A percentile compares a stretch with the other conserved stretches of the same genome.
Evolutionary conservation across 139 green algal genomes (phyloP).

Genomic region (Spirogloea muscicola): DNA sequence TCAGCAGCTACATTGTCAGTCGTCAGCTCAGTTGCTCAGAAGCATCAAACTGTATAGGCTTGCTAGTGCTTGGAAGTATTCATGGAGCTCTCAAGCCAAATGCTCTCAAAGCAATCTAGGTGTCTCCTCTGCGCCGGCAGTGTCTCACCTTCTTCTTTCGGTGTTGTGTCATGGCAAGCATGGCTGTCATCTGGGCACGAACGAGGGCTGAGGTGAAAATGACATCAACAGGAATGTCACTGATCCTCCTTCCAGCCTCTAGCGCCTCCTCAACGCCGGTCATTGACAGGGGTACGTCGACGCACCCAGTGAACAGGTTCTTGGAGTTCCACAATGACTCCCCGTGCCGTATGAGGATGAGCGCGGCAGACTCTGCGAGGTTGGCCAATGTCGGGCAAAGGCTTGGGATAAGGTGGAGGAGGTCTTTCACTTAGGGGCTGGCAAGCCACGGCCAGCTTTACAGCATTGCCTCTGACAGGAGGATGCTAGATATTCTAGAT

Average conservation of each 20-base stretch:
- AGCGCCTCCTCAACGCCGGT: constrained; percentile 47
- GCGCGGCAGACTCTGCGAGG: constrained; percentile 24
- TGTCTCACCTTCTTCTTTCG: constrained; percentile 22
- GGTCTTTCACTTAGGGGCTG: no score
- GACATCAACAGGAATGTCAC: constrained; percentile 48
- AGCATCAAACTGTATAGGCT: no score
- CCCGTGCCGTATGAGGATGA: constrained; percentile 48
- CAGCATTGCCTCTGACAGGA: no score
- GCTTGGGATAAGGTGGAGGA: no score
- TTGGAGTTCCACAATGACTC: constrained; percentile 49
- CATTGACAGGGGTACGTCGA: constrained; percentile 48
- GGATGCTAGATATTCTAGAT: no score
- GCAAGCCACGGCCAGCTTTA: no score
- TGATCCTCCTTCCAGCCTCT: constrained; percentile 42
- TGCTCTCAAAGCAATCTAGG: background rate
- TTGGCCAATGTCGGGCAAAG: no score
- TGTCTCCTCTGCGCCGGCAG: background rate
- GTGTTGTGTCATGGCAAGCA: constrained; percentile 53
- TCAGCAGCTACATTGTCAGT: no score
- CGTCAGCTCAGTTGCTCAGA: no score
- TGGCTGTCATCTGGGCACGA: constrained; percentile 51
- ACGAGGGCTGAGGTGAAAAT: constrained; percentile 50
- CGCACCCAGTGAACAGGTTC: constrained; percentile 53
- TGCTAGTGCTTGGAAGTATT: no score
- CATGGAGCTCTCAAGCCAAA: background rate